These are phyloP conservation scores for Quercus alba DNA, from an alignment of 306 rosid species.

Conservation along the genomic window DNA sequence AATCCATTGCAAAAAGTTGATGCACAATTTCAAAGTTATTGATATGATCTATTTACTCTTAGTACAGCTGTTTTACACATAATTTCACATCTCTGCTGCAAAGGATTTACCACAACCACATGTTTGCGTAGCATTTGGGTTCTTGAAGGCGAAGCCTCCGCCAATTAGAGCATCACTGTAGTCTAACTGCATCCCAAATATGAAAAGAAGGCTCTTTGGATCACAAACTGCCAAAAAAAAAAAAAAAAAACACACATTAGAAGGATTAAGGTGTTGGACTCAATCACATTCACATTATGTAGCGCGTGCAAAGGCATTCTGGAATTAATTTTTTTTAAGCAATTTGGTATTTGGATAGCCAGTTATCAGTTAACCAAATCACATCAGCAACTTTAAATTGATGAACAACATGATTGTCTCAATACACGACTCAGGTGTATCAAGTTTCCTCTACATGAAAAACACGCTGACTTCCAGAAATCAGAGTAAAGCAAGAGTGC, in stretches of 20 bases:
- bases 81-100: slow-evolving; percentile 73
- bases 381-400: not conserved
- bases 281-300: not conserved
- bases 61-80: slow-evolving; percentile 27
- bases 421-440: not conserved
- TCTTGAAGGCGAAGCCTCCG: slow-evolving; percentile 94
- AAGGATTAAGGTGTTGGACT: not conserved
- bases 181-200: slow-evolving; percentile 94
- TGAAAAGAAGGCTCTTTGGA: slow-evolving; percentile 91
- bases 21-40: not conserved
- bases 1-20: not conserved
- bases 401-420: not conserved
- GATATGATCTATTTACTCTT: slow-evolving; percentile 7
- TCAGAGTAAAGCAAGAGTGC: not conserved
- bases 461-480: not conserved
- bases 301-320: not conserved
- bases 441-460: not conserved
- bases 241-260: not conserved
- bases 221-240: slow-evolving; percentile 69
- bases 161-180: slow-evolving; percentile 96
- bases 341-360: not conserved
- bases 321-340: not conserved
- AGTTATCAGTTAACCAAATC: not conserved
- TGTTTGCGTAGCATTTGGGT: slow-evolving; percentile 93
- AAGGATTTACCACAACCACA: slow-evolving; percentile 99